phyloP scores from a whole-genome alignment of 257 asterid species.

The Solanum etuberosum region DNA sequence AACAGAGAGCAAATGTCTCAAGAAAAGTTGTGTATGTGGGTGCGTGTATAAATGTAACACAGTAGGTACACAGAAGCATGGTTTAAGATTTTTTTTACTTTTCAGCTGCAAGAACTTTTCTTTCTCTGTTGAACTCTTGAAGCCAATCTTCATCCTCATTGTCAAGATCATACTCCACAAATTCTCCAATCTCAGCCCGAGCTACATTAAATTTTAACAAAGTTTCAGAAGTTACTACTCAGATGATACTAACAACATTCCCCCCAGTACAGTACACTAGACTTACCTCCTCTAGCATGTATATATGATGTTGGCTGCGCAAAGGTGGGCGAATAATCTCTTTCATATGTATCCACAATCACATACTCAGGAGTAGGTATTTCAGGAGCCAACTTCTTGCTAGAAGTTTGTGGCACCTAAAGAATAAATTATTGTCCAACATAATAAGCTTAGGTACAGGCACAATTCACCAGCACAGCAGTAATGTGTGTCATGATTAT shows the following conservation, averaged over 20 bases:
- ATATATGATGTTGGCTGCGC: slow-evolving; percentile 78
- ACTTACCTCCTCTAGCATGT: slow-evolving; percentile 89
- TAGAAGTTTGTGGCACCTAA: slow-evolving; percentile 58
- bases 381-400: slow-evolving; percentile 69
- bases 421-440: background rate
- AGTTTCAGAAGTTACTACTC: background rate
- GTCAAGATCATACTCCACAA: slow-evolving; percentile 96
- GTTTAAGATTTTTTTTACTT: slow-evolving; percentile 37
- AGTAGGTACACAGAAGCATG: background rate
- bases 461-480: background rate
- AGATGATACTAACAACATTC: slow-evolving; percentile 2
- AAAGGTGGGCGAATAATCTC: slow-evolving; percentile 91
- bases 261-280: background rate
- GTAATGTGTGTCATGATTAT: background rate
- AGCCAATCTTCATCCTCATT: slow-evolving; percentile 99
- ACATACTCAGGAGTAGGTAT: slow-evolving; percentile 94
- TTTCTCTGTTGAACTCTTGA: slow-evolving; percentile 63
- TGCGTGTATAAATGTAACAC: background rate
- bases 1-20: background rate
- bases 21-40: background rate
- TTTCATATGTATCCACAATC: slow-evolving; percentile 88
- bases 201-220: slow-evolving; percentile 35
- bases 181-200: slow-evolving; percentile 95
- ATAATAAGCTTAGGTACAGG: background rate
- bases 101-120: slow-evolving; percentile 58